Evolutionary conservation across 2,329 filamentous ascomycete genomes (phyloP), one percentile per base, ranked within the genome.

Genomic region (Pseudocercospora eumusae): DNA sequence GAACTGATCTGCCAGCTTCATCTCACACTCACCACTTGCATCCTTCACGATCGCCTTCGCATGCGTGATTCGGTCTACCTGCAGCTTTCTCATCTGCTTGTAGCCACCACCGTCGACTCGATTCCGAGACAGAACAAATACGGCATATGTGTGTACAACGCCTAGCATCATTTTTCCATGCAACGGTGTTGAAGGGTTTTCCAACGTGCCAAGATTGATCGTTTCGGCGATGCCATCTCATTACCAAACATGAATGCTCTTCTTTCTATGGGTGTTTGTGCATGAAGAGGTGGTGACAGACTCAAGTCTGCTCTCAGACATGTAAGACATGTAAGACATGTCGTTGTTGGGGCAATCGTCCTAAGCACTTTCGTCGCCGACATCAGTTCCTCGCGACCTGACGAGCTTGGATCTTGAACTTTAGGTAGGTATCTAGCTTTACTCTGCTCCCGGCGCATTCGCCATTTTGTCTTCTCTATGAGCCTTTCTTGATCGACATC

Each of bases 91-190:
- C 33, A 54, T 53, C 31, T 59, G 25, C 18, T 54, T 45, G 18
- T 36, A 18, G 40, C 56, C 25, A 56, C 47, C 36, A 36, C 28
- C 33, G 20, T 44, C 36, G 58, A 50, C 21, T 40, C 54, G 40
- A 31, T 18, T 31, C 54, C 25, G 20, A 13, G 44, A 57, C 33
- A 42, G 23, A 2, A 44, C 25, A 23, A 31, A 71, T 64, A 78
- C 68, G 77, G 86, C 86, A 88, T 88, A 83, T 83, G 85, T 88
- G 86, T 88, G 86, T 88, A 88, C 86, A 88, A 85, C 85, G 80
- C 80, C 83, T 81, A 76, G 80, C 79, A 78, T 59, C 60, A 75
- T 80, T 66, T 73, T 40, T 80, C 18, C 76, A 84, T 86, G 83
- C 81, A 70, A 80, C 81, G 81, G 79, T 79, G 82, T 83, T 88